These are phyloP conservation scores for Guyanaporus albipodus DNA, from an alignment of 768 basidiomycete genomes.

Conservation along the genomic window DNA sequence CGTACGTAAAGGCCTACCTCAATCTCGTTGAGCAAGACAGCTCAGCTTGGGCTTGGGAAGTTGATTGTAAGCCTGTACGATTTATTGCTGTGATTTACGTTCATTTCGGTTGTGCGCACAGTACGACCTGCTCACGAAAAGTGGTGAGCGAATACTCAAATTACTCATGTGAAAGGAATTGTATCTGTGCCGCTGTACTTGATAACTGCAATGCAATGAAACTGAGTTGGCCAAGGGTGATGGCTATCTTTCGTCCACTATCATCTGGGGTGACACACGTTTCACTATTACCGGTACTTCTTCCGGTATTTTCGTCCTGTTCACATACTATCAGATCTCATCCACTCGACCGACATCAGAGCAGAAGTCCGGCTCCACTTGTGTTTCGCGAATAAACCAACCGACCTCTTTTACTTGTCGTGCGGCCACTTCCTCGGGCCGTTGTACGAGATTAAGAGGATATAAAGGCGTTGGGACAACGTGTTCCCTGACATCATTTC, in stretches of 20 bases:
- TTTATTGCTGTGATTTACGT: background rate
- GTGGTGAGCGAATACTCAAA: slow-evolving; percentile 33
- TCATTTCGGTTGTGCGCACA: slow-evolving; percentile 10
- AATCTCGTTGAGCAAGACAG: slow-evolving; percentile 65
- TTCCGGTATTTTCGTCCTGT: no score
- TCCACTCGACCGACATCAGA: no score
- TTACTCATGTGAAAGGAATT: no score
- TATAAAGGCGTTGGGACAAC: slow-evolving; percentile 6
- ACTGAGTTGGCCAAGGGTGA: no score
- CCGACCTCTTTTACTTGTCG: background rate
- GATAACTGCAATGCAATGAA: background rate
- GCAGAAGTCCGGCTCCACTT: no score
- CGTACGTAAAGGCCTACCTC: slow-evolving; percentile 50
- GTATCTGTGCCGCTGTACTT: no score
- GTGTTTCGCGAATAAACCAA: background rate
- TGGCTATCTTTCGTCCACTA: no score
- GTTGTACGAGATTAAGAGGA: background rate
- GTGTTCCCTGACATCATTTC: background rate
- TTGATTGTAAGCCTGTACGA: slow-evolving; percentile 57
- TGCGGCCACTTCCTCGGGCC: background rate
- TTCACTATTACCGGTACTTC: no score
- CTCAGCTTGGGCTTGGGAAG: slow-evolving; percentile 76
- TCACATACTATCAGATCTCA: no score
- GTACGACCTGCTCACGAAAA: slow-evolving; percentile 54
- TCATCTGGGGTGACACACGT: no score